Evolutionary conservation across 2,329 filamentous ascomycete genomes (phyloP).

Genomic region (Colletotrichum sp.): DNA sequence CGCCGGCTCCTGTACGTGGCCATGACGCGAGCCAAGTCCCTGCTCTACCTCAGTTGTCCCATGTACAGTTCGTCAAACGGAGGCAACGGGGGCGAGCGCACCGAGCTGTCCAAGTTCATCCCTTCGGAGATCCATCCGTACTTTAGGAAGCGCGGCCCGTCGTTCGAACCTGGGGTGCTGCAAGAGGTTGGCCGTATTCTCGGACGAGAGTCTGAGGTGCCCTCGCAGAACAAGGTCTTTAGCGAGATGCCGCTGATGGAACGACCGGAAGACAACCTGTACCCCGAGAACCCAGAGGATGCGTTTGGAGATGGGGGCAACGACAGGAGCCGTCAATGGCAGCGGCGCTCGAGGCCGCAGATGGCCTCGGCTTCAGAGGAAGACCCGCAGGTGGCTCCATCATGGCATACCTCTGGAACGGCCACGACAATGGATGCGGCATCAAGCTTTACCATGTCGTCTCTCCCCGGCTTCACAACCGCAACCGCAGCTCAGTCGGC

Average conservation of each 20-base stretch:
- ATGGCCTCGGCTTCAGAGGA: neutral
- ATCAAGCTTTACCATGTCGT: constrained; percentile 62
- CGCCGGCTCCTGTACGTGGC: constrained; percentile 90
- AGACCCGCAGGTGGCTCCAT: neutral
- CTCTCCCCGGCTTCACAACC: constrained; percentile 65
- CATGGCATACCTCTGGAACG: constrained; percentile 21
- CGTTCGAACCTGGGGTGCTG: constrained; percentile 66
- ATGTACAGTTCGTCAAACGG: constrained; percentile 65
- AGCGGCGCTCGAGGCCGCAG: constrained; percentile 1
- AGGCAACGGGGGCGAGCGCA: constrained; percentile 56
- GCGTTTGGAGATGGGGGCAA: neutral
- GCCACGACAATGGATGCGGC: constrained; percentile 66
- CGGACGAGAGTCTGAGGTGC: constrained; percentile 55
- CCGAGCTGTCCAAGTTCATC: constrained; percentile 73
- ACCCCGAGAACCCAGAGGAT: constrained; percentile 51
- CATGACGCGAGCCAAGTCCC: constrained; percentile 89
- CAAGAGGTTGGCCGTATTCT: constrained; percentile 75
- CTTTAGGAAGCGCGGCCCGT: constrained; percentile 70
- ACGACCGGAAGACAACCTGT: constrained; percentile 69
- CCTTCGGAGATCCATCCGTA: constrained; percentile 40
- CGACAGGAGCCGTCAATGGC: constrained; percentile 10
- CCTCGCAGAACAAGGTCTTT: constrained; percentile 59
- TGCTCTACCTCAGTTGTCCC: constrained; percentile 87
- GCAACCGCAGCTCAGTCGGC: constrained; percentile 58
- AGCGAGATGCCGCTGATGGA: constrained; percentile 58